Conservation (phyloP, 2,329 filamentous ascomycete genomes). For the Diaporthe longicolla region DNA sequence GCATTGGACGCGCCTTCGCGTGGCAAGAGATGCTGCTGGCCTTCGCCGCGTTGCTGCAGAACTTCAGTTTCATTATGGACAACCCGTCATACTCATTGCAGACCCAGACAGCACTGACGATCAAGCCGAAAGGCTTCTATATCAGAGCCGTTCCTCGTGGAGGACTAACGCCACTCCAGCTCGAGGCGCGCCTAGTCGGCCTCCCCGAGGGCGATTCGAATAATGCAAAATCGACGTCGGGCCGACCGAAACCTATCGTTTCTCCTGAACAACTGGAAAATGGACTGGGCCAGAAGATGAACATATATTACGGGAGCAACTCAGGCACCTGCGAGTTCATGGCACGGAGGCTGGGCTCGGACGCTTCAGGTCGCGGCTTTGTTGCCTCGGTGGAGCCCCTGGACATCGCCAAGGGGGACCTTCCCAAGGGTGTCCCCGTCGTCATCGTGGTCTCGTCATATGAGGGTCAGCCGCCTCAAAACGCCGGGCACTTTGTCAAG, state of each 20-base stretch:
- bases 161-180: slow-evolving; percentile 47
- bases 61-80: slow-evolving; percentile 75
- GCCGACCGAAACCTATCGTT: not conserved
- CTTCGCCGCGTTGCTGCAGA: slow-evolving; percentile 73
- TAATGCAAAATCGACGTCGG: not conserved
- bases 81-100: slow-evolving; percentile 71
- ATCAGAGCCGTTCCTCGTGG: slow-evolving; percentile 71
- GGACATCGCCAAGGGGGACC: slow-evolving; percentile 71
- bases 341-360: slow-evolving; percentile 72
- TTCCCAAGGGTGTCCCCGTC: slow-evolving; percentile 73
- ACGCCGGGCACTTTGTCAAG: slow-evolving; percentile 76
- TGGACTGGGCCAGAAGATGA: slow-evolving; percentile 53
- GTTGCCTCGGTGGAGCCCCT: slow-evolving; percentile 66
- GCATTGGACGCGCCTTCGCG: slow-evolving; percentile 64
- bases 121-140: slow-evolving; percentile 73
- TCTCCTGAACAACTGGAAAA: not conserved
- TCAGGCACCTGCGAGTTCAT: slow-evolving; percentile 81
- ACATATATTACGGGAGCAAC: slow-evolving; percentile 82
- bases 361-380: slow-evolving; percentile 74
- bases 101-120: slow-evolving; percentile 67
- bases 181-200: not conserved
- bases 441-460: slow-evolving; percentile 80
- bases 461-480: slow-evolving; percentile 81
- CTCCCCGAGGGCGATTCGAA: not conserved
- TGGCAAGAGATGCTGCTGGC: slow-evolving; percentile 66